A percentile compares a stretch with the other conserved stretches of the same genome.
Conservation (phyloP, 139 green algal genomes). For the Pseudopediastrum boryanum region DNA sequence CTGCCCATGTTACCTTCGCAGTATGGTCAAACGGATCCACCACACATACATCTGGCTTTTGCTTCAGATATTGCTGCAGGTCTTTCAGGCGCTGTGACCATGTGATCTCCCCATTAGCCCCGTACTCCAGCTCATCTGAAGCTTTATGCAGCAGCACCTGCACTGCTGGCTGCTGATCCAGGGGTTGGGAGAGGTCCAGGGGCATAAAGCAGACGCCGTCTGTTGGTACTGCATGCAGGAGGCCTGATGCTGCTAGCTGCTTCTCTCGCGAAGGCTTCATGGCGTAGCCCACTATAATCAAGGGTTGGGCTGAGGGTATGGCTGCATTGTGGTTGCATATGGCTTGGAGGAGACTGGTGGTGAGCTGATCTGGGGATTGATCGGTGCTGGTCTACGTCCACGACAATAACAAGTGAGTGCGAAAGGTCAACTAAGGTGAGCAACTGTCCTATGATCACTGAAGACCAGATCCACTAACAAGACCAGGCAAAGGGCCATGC, state of each 20-base stretch:
- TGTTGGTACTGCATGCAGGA: conserved; percentile 38
- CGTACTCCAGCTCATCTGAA: conserved; percentile 57
- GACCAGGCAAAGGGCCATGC: too few species aligned
- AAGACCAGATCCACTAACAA: too few species aligned
- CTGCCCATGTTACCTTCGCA: conserved; percentile 30
- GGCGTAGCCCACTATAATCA: conserved; percentile 42
- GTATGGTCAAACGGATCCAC: conserved; percentile 52
- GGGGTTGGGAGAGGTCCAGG: conserved; percentile 43
- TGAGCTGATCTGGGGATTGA: too few species aligned
- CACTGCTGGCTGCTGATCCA: conserved; percentile 46
- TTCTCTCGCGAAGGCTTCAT: conserved; percentile 54
- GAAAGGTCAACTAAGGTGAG: too few species aligned
- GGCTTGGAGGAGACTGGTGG: too few species aligned
- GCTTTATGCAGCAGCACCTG: conserved; percentile 81
- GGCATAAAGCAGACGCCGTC: conserved; percentile 53
- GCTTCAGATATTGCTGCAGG: conserved; percentile 25
- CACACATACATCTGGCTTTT: conserved; percentile 19
- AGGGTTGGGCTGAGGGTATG: neutral
- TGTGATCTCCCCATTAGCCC: neutral
- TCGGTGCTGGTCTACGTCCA: too few species aligned
- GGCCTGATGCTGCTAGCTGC: conserved; percentile 36
- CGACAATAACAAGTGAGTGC: too few species aligned
- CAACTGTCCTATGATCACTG: too few species aligned
- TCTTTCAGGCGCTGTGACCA: conserved; percentile 27
- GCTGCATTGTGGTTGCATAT: too few species aligned